phyloP scores from a whole-genome alignment of 169 alveolate genomes.

The Cryptosporidium ubiquitum region DNA sequence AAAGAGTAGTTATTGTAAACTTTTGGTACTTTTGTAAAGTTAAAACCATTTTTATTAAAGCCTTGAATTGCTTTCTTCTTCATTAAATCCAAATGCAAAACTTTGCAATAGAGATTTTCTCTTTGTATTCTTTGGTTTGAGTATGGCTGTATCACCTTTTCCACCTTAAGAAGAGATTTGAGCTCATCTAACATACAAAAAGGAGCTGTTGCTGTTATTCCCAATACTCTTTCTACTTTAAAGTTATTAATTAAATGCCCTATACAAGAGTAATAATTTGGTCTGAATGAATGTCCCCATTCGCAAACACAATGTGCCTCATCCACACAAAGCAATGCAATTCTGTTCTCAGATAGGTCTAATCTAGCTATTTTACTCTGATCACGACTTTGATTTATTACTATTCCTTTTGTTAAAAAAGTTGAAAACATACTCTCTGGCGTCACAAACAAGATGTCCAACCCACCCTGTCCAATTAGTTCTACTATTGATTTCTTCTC shows the following conservation, averaged over 20 bases:
- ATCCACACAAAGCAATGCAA: conserved; percentile 87
- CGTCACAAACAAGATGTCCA: conserved; percentile 86
- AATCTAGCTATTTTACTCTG: neutral
- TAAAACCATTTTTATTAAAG: neutral
- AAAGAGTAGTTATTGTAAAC: conserved; percentile 33
- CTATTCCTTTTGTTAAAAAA: conserved; percentile 72
- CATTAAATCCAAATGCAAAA: conserved; percentile 32
- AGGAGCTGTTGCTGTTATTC: conserved; percentile 93
- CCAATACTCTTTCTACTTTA: conserved; percentile 81
- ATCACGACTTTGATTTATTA: conserved; percentile 72
- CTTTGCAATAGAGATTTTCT: conserved; percentile 38
- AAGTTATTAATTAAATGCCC: conserved; percentile 80
- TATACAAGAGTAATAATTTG: conserved; percentile 82
- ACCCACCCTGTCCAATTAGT: conserved; percentile 80
- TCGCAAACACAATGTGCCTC: conserved; percentile 92
- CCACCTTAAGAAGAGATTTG: conserved; percentile 69
- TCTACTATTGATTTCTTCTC: conserved; percentile 79
- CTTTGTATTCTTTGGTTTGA: conserved; percentile 38
- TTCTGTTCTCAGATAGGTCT: conserved; percentile 67
- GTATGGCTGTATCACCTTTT: conserved; percentile 51
- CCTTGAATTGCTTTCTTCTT: neutral
- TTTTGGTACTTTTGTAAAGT: conserved; percentile 23
- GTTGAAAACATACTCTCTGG: conserved; percentile 83
- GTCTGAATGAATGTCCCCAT: conserved; percentile 91
- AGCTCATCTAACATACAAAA: conserved; percentile 76